These are phyloP conservation scores for Saturnispora kantuleensis DNA, from an alignment of 805 yeast species.

Conservation along the genomic window DNA sequence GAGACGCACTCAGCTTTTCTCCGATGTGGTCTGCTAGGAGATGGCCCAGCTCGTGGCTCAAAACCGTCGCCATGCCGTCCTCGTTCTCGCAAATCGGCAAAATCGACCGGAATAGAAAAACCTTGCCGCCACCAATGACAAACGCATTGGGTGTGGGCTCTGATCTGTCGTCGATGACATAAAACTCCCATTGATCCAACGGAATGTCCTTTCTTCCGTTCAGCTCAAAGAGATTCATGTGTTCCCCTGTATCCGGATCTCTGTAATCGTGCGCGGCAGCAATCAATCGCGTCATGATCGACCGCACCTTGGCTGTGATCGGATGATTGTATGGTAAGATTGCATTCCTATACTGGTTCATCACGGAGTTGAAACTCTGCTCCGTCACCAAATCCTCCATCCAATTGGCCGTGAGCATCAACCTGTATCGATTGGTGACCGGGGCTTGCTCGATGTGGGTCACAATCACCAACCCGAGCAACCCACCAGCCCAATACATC, in stretches of 20 bases:
- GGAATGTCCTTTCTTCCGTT: slow-evolving; percentile 20
- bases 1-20: slow-evolving; percentile 72
- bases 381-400: slow-evolving; percentile 57
- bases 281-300: slow-evolving; percentile 56
- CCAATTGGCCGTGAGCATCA: slow-evolving; percentile 62
- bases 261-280: slow-evolving; percentile 38
- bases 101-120: slow-evolving; percentile 76
- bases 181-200: slow-evolving; percentile 60
- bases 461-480: slow-evolving; percentile 28
- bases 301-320: slow-evolving; percentile 41
- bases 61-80: slow-evolving; percentile 91
- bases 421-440: slow-evolving; percentile 59
- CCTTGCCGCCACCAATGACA: slow-evolving; percentile 93
- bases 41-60: slow-evolving; percentile 90
- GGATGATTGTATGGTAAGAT: slow-evolving; percentile 61
- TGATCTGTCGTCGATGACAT: slow-evolving; percentile 55
- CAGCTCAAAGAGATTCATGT: slow-evolving; percentile 19
- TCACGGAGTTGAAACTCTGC: slow-evolving; percentile 49
- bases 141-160: slow-evolving; percentile 92
- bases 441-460: slow-evolving; percentile 73
- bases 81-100: slow-evolving; percentile 70
- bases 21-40: slow-evolving; percentile 87
- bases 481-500: slow-evolving; percentile 9
- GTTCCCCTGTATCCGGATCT: slow-evolving; percentile 27
- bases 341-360: slow-evolving; percentile 40